These are phyloP conservation scores for Nakazawaea populi DNA, from an alignment of 805 yeast species.

Conservation along the genomic window DNA sequence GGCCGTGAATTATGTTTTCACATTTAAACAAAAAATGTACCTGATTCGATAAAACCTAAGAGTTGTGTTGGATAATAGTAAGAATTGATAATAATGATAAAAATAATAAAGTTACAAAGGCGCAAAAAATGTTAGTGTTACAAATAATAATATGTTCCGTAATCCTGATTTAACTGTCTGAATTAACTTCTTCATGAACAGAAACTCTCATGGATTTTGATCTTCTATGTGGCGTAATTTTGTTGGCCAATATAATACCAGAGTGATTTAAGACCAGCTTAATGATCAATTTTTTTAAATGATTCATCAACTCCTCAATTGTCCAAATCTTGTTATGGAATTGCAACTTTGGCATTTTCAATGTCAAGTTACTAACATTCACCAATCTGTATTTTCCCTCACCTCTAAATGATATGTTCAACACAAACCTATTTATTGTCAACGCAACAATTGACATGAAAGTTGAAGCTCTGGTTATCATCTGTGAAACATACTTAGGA, in stretches of 20 bases:
- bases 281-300: slow-evolving; percentile 57
- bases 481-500: slow-evolving; percentile 43
- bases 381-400: slow-evolving; percentile 62
- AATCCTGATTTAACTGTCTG: not conserved
- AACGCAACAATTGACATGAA: slow-evolving; percentile 64
- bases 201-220: slow-evolving; percentile 22
- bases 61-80: too few species aligned
- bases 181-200: slow-evolving; percentile 12
- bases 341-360: slow-evolving; percentile 56
- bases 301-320: slow-evolving; percentile 55
- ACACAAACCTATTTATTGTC: slow-evolving; percentile 38
- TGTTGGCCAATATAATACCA: slow-evolving; percentile 77
- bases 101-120: too few species aligned
- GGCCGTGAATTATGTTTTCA: too few species aligned
- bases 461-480: slow-evolving; percentile 72
- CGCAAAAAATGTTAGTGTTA: too few species aligned
- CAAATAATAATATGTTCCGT: too few species aligned
- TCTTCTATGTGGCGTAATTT: slow-evolving; percentile 43
- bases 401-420: slow-evolving; percentile 74
- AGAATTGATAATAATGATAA: too few species aligned
- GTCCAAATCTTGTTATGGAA: slow-evolving; percentile 68
- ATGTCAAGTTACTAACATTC: slow-evolving; percentile 68
- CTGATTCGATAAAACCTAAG: too few species aligned
- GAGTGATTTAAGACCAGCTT: slow-evolving; percentile 57
- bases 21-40: too few species aligned